These are phyloP conservation scores for Apiospora aurea DNA, from an alignment of 2,329 filamentous ascomycete species.

Conservation along the genomic window DNA sequence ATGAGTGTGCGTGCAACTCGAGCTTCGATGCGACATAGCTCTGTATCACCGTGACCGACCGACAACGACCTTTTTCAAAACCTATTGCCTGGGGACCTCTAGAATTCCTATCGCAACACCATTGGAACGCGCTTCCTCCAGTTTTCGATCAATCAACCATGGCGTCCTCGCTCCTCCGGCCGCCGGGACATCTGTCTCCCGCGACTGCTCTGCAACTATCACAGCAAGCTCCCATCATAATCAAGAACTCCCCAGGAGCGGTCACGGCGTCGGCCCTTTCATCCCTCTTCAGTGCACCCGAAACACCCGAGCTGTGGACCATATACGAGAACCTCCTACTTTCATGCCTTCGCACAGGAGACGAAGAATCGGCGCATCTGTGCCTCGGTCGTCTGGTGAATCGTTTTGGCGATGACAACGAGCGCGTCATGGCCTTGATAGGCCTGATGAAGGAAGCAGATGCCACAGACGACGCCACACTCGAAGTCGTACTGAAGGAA, in stretches of 20 bases:
- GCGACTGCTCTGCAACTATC: slow-evolving; percentile 63
- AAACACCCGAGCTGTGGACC: slow-evolving; percentile 83
- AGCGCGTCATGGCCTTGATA: slow-evolving; percentile 82
- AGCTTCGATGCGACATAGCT: slow-evolving; percentile 3
- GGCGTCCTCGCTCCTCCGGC: slow-evolving; percentile 56
- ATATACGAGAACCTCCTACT: slow-evolving; percentile 87
- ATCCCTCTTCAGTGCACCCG: slow-evolving; percentile 63
- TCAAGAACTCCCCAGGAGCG: slow-evolving; percentile 60
- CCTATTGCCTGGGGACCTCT: neutral
- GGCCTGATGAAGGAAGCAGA: slow-evolving; percentile 87
- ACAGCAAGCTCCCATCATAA: slow-evolving; percentile 65
- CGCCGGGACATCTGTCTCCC: slow-evolving; percentile 63
- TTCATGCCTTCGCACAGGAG: slow-evolving; percentile 82
- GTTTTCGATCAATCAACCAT: slow-evolving; percentile 30
- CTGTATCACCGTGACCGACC: neutral
- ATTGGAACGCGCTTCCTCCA: neutral
- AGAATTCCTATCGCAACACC: neutral
- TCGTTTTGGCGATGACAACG: slow-evolving; percentile 85
- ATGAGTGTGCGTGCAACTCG: neutral
- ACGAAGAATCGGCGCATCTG: slow-evolving; percentile 77
- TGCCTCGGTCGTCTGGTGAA: slow-evolving; percentile 78
- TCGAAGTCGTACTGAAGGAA: slow-evolving; percentile 74
- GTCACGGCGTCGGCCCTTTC: slow-evolving; percentile 61
- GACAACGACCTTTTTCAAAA: neutral
- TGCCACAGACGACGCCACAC: slow-evolving; percentile 68